Evolutionary conservation across 1,284 basidiomycete genomes (phyloP), one percentile per base, ranked within the genome.

Genomic region (Tilletia walkeri): DNA sequence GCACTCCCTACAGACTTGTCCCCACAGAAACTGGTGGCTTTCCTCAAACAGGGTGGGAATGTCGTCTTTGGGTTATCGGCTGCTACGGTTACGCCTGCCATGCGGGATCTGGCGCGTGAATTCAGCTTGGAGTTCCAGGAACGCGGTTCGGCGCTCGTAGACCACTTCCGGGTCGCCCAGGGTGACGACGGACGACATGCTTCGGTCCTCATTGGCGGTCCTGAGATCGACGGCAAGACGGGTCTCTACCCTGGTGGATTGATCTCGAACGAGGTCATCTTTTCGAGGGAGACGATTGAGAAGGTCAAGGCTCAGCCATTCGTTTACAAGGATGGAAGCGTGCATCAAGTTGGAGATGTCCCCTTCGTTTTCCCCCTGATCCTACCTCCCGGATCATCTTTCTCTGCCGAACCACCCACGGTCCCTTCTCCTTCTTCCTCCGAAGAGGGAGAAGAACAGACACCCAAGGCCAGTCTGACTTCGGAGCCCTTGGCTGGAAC

Each of bases 321-420:
- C 20, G 90, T 93, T 86, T 96, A 92, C 86, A 67, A 63, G 24
- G 47, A 90, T 45, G 92, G 94, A 12, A 85, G 89, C 1, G 89
- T 90, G 0, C 90, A 92, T 80, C 87, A 89, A 0, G 85, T 92
- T n/a, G 89, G 89, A 2, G 88, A 86, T 76, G 94, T 91, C 81
- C 95, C 95, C 0, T 88, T 92, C 47, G 86, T 95, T 14, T 87
- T 95, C 24, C 91, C 93, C 10, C 88, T 98, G 69, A 85, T 97
- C 18, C 86, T 88, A 63, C 93, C 94, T 2, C 90, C 92, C 0
- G 78, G 82, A 24, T 85, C 85, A 0, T 76, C 85, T 1, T 88
- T 86, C 78, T 80, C 85, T 45, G 85, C 88, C 0, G 89, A 93
- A 78, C 89, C 90, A 75, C 91, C 91, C 74, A 39, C 59, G 3